A percentile compares a stretch with the other conserved stretches of the same genome.
phyloP scores from a whole-genome alignment of 768 basidiomycete genomes.

The Tricholoma sp. region DNA sequence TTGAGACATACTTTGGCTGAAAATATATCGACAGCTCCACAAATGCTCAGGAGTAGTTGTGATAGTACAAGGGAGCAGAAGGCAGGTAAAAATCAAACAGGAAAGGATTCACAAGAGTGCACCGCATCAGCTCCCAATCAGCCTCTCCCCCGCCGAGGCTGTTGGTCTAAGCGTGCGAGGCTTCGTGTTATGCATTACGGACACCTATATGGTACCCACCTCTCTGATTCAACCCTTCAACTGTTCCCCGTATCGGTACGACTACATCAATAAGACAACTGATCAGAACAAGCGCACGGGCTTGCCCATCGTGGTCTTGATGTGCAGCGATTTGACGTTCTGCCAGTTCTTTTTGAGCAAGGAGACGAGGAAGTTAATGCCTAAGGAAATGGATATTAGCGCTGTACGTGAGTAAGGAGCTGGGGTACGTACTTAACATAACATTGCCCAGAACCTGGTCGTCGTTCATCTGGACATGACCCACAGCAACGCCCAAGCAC shows the following conservation, averaged over 20 bases:
- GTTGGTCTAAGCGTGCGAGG: constrained; percentile 99
- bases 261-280: neutral
- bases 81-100: neutral
- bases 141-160: constrained; percentile 53
- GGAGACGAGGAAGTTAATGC: constrained; percentile 99
- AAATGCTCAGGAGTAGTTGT: too few species aligned
- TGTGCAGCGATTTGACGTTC: constrained; percentile 97
- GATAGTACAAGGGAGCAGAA: neutral
- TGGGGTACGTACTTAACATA: constrained; percentile 75
- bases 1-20: too few species aligned
- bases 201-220: constrained; percentile 12
- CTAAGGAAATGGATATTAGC: constrained; percentile 31
- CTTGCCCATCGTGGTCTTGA: constrained; percentile 99
- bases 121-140: constrained; percentile 87
- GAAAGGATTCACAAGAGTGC: constrained; percentile 11
- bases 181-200: constrained; percentile 89
- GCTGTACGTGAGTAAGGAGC: neutral
- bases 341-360: constrained; percentile 99
- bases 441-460: constrained; percentile 96
- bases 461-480: constrained; percentile 95
- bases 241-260: neutral
- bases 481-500: constrained; percentile 98
- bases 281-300: constrained; percentile 87
- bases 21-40: too few species aligned
- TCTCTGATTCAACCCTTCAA: neutral